Percentiles rank a stretch among this genome's conserved stretches.
Conservation (phyloP, 495 filamentous ascomycete genomes). For the Penicillium desertorum region DNA sequence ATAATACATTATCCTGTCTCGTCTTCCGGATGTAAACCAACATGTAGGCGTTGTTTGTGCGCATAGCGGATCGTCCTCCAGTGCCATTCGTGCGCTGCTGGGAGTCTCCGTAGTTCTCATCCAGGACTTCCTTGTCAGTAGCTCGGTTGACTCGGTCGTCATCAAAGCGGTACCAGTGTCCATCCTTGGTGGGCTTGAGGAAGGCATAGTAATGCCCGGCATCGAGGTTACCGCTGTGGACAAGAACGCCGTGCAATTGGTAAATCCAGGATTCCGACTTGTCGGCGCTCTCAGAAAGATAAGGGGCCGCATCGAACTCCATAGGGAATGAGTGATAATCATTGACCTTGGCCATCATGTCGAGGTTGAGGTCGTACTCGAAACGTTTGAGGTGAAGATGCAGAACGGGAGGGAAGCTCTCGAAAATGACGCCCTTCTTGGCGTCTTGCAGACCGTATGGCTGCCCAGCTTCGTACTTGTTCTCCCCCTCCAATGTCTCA, state of each 20-base stretch:
- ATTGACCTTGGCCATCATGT: constrained; percentile 99
- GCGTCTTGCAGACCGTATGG: constrained; percentile 92
- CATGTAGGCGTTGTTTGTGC: constrained; percentile 88
- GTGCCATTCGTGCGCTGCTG: constrained; percentile 63
- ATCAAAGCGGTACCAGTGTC: constrained; percentile 95
- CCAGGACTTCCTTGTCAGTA: constrained; percentile 84
- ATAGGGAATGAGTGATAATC: constrained; percentile 97
- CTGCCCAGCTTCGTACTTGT: constrained; percentile 91
- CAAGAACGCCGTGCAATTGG: constrained; percentile 89
- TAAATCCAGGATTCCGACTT: constrained; percentile 86
- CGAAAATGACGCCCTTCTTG: constrained; percentile 96
- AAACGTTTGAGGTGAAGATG: constrained; percentile 97
- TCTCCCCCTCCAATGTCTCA: constrained; percentile 95
- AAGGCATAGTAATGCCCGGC: constrained; percentile 99
- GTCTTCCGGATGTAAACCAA: constrained; percentile 94
- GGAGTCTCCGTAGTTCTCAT: constrained; percentile 96
- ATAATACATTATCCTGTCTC: constrained; percentile 74
- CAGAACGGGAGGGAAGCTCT: constrained; percentile 90
- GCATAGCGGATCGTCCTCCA: constrained; percentile 62
- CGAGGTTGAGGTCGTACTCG: constrained; percentile 92
- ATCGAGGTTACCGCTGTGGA: constrained; percentile 95
- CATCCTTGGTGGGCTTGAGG: constrained; percentile 86
- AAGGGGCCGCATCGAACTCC: constrained; percentile 83
- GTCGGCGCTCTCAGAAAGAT: constrained; percentile 84
- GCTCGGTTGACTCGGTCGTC: constrained; percentile 94